Evolutionary conservation across 257 asterid genomes (phyloP).

Genomic region (Scutellaria galericulata): DNA sequence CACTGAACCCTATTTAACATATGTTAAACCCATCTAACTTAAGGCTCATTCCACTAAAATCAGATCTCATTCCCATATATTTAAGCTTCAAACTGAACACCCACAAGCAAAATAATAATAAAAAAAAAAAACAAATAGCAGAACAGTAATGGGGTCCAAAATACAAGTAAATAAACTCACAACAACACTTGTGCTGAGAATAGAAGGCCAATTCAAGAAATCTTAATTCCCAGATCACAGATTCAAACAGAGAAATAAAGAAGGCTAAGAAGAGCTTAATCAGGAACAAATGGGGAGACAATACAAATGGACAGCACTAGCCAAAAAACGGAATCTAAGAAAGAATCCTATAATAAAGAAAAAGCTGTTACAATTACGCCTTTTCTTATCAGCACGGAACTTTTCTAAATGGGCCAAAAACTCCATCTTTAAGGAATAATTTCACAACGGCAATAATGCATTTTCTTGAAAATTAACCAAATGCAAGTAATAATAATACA

Average conservation of each 20-base stretch:
- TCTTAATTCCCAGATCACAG: slow-evolving; percentile 22
- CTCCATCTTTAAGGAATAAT: slow-evolving; percentile 32
- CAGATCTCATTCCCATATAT: slow-evolving; percentile 22
- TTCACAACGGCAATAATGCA: slow-evolving; percentile 21
- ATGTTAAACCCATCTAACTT: slow-evolving; percentile 1
- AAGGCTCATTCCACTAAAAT: slow-evolving; percentile 2
- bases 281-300: slow-evolving; percentile 19
- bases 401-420: slow-evolving; percentile 9
- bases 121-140: neutral
- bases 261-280: slow-evolving; percentile 6
- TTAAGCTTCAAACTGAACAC: slow-evolving; percentile 14
- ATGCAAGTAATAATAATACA: slow-evolving; percentile 14
- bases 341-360: slow-evolving; percentile 26
- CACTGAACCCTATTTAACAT: slow-evolving; percentile 2
- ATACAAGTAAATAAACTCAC: neutral
- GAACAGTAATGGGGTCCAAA: neutral
- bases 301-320: slow-evolving; percentile 17
- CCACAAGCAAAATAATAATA: neutral
- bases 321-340: slow-evolving; percentile 28
- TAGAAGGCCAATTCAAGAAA: slow-evolving; percentile 14
- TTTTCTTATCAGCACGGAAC: neutral
- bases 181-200: neutral
- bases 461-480: neutral
- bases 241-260: neutral
- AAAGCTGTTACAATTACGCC: slow-evolving; percentile 20